Evolutionary conservation across 345 rosid genomes (phyloP).

Genomic region (Anacardium occidentale): DNA sequence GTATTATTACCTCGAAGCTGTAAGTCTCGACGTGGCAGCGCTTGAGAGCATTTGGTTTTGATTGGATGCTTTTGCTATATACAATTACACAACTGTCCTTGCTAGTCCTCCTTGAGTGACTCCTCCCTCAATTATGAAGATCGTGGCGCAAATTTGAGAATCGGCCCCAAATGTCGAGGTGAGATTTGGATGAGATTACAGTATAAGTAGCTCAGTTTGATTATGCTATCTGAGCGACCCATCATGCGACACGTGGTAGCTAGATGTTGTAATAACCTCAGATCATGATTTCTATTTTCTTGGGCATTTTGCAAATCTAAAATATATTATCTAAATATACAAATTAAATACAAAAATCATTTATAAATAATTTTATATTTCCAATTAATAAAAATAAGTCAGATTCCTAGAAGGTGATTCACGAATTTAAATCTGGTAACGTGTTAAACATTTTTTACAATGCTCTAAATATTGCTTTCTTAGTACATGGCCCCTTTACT

Average conservation of each 20-base stretch:
- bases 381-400: no score
- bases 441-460: no score
- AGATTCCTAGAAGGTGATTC: background rate
- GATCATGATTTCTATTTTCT: background rate
- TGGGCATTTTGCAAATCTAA: background rate
- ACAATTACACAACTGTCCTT: background rate
- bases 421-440: background rate
- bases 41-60: background rate
- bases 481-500: no score
- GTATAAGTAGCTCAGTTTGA: background rate
- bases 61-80: background rate
- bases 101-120: background rate
- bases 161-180: background rate
- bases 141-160: constrained; percentile 12
- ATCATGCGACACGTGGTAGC: constrained; percentile 19
- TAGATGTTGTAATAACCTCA: background rate
- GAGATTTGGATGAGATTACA: background rate
- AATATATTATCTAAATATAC: no score
- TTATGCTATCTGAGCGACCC: background rate
- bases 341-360: no score
- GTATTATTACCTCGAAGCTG: constrained; percentile 2
- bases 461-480: no score
- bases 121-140: background rate
- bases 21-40: background rate
- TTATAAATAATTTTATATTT: no score